Evolutionary conservation across 768 basidiomycete genomes (phyloP).

Genomic region (Tulasnella sp.): DNA sequence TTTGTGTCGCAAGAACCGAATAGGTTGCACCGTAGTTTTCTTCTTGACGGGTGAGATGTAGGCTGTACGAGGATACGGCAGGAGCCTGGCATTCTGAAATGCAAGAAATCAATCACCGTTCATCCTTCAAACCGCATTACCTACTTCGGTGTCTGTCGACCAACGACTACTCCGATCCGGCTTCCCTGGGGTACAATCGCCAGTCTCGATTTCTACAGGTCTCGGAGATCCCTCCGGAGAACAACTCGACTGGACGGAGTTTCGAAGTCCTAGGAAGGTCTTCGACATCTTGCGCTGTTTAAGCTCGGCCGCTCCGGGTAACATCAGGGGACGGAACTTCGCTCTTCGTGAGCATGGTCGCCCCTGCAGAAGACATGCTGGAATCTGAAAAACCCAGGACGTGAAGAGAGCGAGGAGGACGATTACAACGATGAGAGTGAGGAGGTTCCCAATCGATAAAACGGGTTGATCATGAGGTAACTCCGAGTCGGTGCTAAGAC

Average conservation of each 20-base stretch:
- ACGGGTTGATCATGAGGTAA: neutral
- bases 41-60: neutral
- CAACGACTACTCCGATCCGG: neutral
- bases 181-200: neutral
- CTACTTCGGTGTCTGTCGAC: neutral
- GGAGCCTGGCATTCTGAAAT: neutral
- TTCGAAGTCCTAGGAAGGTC: neutral
- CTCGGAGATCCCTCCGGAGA: neutral
- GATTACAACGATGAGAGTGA: neutral
- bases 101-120: neutral
- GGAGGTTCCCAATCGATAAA: neutral
- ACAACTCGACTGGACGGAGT: neutral
- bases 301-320: neutral
- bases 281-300: neutral
- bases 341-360: neutral
- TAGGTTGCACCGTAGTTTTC: neutral
- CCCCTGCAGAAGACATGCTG: neutral
- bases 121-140: neutral
- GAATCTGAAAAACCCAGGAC: neutral
- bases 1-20: neutral
- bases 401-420: neutral
- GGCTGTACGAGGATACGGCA: neutral
- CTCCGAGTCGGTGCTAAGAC: neutral
- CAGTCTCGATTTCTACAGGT: neutral
- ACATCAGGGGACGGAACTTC: neutral